Conservation (phyloP, 2,329 filamentous ascomycete genomes). For the Diaporthe humulicola region DNA sequence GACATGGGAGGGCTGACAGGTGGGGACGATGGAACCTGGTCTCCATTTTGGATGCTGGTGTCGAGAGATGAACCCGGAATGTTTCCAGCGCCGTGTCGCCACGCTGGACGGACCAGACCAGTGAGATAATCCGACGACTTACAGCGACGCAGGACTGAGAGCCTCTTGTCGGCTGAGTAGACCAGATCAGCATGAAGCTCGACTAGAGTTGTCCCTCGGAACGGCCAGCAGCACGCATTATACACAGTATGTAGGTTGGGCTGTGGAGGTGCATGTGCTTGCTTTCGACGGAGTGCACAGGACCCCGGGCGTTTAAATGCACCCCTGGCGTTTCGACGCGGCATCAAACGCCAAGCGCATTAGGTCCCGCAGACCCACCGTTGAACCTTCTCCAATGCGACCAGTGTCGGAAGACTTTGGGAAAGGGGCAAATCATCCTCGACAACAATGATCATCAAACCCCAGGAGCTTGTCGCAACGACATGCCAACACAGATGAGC, state of each 20-base stretch:
- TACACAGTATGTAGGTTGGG: background rate
- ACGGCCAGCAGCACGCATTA: background rate
- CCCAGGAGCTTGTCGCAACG: constrained; percentile 29
- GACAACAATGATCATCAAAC: constrained; percentile 26
- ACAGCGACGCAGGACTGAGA: background rate
- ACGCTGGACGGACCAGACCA: background rate
- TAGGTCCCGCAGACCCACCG: constrained; percentile 32
- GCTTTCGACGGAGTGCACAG: background rate
- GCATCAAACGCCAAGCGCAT: constrained; percentile 29
- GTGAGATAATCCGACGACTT: background rate
- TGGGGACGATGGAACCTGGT: constrained; percentile 4
- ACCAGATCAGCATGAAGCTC: background rate
- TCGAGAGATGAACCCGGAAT: constrained; percentile 6
- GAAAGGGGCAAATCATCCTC: constrained; percentile 21
- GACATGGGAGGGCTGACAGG: constrained; percentile 18
- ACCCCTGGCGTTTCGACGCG: constrained; percentile 21
- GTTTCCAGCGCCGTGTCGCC: background rate
- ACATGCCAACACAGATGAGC: constrained; percentile 31
- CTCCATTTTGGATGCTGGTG: background rate
- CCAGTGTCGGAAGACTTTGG: constrained; percentile 25
- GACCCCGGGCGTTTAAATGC: background rate
- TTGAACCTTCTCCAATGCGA: constrained; percentile 23
- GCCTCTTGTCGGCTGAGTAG: background rate
- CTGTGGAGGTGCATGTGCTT: background rate
- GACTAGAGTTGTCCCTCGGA: background rate